Percentiles rank a stretch among this genome's conserved stretches.
phyloP scores from a whole-genome alignment of 495 filamentous ascomycete genomes.

The Tuber borchii region DNA sequence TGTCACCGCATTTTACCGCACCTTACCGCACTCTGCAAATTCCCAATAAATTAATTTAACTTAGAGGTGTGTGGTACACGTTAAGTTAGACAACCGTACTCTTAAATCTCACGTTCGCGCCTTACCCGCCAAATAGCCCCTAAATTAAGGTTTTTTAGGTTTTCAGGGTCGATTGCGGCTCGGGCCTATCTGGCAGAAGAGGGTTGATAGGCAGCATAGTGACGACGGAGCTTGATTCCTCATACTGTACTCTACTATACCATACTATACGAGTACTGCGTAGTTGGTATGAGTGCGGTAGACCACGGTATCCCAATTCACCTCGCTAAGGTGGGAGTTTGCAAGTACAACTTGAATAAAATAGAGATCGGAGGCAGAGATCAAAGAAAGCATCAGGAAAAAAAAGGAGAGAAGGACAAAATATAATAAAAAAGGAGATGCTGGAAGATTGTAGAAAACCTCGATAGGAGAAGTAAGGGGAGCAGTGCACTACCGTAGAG shows the following conservation, averaged over 20 bases:
- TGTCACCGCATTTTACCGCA: background rate
- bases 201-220: background rate
- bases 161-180: background rate
- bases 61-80: background rate
- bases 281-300: background rate
- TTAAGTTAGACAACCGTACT: background rate
- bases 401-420: background rate
- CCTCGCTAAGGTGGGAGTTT: background rate
- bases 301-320: background rate
- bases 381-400: background rate
- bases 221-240: background rate
- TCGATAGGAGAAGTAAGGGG: background rate
- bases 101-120: background rate
- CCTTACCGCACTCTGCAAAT: background rate
- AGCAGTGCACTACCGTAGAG: background rate
- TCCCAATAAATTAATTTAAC: background rate
- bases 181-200: background rate
- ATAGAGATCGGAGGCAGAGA: background rate
- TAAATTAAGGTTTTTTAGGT: background rate
- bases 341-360: background rate
- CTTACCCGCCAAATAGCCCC: background rate
- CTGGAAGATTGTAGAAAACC: background rate
- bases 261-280: background rate
- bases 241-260: background rate
- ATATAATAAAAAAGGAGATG: background rate